Evolutionary conservation across 768 basidiomycete genomes (phyloP).

Genomic region (Leccinum subtestaceum): DNA sequence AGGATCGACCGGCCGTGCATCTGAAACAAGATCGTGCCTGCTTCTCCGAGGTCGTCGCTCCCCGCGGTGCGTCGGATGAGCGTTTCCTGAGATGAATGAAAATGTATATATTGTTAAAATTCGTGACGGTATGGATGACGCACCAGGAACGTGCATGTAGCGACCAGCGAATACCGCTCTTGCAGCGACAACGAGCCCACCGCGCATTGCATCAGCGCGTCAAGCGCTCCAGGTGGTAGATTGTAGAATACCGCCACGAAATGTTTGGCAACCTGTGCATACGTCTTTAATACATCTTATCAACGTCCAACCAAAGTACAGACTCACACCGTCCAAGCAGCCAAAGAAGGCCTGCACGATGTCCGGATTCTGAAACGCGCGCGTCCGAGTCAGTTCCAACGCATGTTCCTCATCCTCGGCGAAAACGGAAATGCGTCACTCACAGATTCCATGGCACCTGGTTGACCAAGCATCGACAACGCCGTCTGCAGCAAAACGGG

Average conservation of each 20-base stretch:
- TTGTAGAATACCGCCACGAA: conserved; percentile 53
- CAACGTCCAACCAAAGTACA: background rate
- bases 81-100: conserved; percentile 45
- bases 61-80: conserved; percentile 64
- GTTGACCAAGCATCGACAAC: conserved; percentile 49
- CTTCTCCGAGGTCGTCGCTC: conserved; percentile 56
- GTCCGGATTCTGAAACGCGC: conserved; percentile 71
- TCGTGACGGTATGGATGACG: conserved; percentile 24
- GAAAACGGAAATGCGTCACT: conserved; percentile 18
- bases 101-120: background rate
- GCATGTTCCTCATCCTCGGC: background rate
- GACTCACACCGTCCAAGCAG: conserved; percentile 70
- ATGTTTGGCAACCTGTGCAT: conserved; percentile 46
- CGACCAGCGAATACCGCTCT: conserved; percentile 82
- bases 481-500: conserved; percentile 59
- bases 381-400: conserved; percentile 6
- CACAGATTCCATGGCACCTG: conserved; percentile 70
- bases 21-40: conserved; percentile 49
- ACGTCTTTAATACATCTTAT: background rate
- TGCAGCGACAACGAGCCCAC: conserved; percentile 65
- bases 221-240: conserved; percentile 43
- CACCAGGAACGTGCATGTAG: conserved; percentile 82
- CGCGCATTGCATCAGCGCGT: conserved; percentile 69
- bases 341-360: conserved; percentile 87
- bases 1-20: conserved; percentile 66